Conservation (phyloP, 148 eudicot genomes). For the Rhododendron molle region DNA sequence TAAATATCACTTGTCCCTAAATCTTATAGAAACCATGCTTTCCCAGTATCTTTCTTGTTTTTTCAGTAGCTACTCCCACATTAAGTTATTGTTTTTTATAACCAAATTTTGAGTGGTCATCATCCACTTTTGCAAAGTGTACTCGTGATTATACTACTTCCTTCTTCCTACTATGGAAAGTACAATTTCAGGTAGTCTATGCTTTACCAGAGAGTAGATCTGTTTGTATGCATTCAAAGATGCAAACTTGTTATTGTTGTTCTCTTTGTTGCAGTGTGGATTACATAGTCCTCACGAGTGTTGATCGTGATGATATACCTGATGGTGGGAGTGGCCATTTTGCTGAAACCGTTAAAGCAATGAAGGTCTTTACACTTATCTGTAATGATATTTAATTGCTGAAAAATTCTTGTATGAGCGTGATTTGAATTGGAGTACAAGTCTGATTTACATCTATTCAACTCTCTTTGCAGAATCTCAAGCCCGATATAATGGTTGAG, state of each 20-base stretch:
- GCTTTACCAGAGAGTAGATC: not conserved
- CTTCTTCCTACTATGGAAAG: not conserved
- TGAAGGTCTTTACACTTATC: constrained; percentile 53
- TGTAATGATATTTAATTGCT: not conserved
- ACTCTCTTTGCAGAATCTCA: constrained; percentile 53
- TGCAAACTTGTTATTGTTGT: not conserved
- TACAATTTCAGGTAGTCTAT: not conserved
- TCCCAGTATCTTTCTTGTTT: not conserved
- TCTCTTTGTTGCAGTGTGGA: constrained; percentile 59
- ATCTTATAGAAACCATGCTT: not conserved
- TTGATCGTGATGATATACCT: constrained; percentile 92
- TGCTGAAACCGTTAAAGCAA: constrained; percentile 81
- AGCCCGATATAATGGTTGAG: constrained; percentile 84
- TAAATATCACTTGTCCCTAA: not conserved
- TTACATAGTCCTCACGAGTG: constrained; percentile 93
- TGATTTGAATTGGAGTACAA: not conserved
- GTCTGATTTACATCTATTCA: constrained; percentile 22
- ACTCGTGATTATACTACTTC: not conserved
- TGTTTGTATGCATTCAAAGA: not conserved
- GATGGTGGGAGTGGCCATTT: constrained; percentile 98
- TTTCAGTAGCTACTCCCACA: not conserved
- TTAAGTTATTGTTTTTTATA: not conserved
- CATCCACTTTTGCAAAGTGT: not conserved
- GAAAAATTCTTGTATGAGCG: not conserved
- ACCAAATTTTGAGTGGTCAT: not conserved